Conservation (phyloP, 1,139 yeast species). For the Pichia sp. region DNA sequence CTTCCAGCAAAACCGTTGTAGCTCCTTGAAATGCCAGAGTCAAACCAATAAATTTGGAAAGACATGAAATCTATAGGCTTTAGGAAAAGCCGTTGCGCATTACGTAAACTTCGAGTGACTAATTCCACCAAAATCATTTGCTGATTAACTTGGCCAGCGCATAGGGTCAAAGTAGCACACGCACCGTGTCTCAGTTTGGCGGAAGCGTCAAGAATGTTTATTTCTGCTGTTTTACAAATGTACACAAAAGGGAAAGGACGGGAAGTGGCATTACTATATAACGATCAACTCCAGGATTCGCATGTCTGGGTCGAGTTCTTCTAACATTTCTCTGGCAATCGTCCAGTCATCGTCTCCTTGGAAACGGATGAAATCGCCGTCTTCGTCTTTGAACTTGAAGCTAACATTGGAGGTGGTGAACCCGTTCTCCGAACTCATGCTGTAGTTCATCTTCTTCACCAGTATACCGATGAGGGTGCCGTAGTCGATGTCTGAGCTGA, state of each 20-base stretch:
- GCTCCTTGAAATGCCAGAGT: background rate
- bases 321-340: constrained; percentile 51
- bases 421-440: constrained; percentile 33
- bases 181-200: background rate
- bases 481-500: constrained; percentile 45
- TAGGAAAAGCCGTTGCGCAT: background rate
- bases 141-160: background rate
- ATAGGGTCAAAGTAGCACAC: background rate
- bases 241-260: background rate
- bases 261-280: background rate
- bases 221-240: background rate
- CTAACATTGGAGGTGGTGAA: constrained; percentile 36
- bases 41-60: background rate
- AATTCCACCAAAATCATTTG: background rate
- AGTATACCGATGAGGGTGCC: constrained; percentile 42
- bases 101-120: background rate
- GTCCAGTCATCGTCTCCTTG: constrained; percentile 79
- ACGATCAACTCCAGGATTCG: constrained; percentile 25
- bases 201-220: background rate
- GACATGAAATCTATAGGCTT: background rate
- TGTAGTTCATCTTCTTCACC: constrained; percentile 41
- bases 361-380: constrained; percentile 87
- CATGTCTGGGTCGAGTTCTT: constrained; percentile 39
- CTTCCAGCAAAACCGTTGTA: background rate
- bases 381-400: constrained; percentile 87